Evolutionary conservation across 2,329 filamentous ascomycete species (phyloP).

Genomic region (Graphilbum fragrans): DNA sequence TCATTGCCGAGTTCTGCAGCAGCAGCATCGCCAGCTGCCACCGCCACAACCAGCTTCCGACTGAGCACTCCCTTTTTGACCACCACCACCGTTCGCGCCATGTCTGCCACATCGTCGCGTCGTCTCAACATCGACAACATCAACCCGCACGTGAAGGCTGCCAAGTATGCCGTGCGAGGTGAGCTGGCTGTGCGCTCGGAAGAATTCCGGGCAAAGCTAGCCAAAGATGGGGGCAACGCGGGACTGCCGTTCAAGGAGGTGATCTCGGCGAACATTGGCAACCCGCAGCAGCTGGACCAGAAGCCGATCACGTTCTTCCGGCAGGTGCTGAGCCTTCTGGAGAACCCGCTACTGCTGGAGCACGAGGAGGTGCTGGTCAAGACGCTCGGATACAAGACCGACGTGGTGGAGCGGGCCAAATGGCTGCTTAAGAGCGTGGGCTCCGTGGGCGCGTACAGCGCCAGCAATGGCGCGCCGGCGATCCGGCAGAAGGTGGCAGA

Average conservation of each 20-base stretch:
- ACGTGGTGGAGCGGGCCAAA: conserved; percentile 76
- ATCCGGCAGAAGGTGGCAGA: conserved; percentile 84
- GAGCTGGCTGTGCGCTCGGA: conserved; percentile 92
- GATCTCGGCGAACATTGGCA: conserved; percentile 97
- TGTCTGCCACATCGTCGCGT: conserved; percentile 22
- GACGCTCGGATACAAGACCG: conserved; percentile 72
- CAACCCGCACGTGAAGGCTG: conserved; percentile 76
- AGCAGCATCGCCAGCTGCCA: not conserved
- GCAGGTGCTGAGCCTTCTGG: conserved; percentile 83
- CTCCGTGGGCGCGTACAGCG: conserved; percentile 92
- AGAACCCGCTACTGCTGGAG: conserved; percentile 78
- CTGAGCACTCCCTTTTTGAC: not conserved
- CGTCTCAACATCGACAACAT: conserved; percentile 72
- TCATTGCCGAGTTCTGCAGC: not conserved
- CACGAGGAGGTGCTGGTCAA: conserved; percentile 69
- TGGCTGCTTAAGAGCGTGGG: conserved; percentile 71
- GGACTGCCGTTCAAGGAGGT: conserved; percentile 74
- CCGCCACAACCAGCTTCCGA: not conserved
- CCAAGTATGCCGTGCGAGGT: conserved; percentile 92
- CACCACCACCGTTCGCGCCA: conserved; percentile 8
- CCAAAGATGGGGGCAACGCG: conserved; percentile 30
- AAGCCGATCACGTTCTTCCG: conserved; percentile 99
- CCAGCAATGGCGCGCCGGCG: conserved; percentile 75
- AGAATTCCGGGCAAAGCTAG: conserved; percentile 67
- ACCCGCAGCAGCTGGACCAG: conserved; percentile 97